Percentiles rank a stretch among this genome's conserved stretches.
These are phyloP conservation scores for Hypoxylon fragiforme DNA, from an alignment of 495 filamentous ascomycete species.

Conservation along the genomic window DNA sequence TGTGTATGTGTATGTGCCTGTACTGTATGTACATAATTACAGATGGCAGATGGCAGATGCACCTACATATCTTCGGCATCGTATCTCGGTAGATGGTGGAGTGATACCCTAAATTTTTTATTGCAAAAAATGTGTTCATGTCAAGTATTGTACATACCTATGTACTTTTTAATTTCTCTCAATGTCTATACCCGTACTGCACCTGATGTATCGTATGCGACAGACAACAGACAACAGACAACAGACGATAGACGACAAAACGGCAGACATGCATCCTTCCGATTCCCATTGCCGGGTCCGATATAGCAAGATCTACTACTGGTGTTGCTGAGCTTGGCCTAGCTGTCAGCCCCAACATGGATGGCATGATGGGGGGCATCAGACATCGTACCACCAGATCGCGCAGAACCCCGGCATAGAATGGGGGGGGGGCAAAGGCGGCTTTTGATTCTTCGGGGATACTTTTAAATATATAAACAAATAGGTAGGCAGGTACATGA, in stretches of 20 bases:
- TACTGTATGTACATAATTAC: no score
- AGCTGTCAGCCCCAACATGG: constrained; percentile 13
- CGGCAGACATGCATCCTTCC: not conserved
- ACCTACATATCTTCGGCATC: constrained; percentile 14
- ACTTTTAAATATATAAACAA: no score
- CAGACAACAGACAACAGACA: no score
- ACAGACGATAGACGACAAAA: no score
- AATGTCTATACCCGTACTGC: no score
- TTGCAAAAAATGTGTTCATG: no score
- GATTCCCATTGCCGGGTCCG: constrained; percentile 6
- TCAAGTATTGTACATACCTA: not conserved
- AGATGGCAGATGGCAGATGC: no score
- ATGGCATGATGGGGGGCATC: constrained; percentile 8
- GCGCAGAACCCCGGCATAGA: constrained; percentile 11
- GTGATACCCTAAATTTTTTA: constrained; percentile 16
- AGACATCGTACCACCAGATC: constrained; percentile 14
- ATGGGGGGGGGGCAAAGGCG: no score
- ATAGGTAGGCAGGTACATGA: not conserved
- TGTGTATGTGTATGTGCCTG: no score
- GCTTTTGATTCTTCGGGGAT: no score
- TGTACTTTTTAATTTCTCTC: not conserved
- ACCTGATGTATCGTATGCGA: no score
- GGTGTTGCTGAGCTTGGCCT: constrained; percentile 7
- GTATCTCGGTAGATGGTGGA: constrained; percentile 27
- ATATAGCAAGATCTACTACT: constrained; percentile 2